Evolutionary conservation across 805 yeast genomes (phyloP), one percentile per base, ranked within the genome.

Genomic region (Metschnikowia sp.): DNA sequence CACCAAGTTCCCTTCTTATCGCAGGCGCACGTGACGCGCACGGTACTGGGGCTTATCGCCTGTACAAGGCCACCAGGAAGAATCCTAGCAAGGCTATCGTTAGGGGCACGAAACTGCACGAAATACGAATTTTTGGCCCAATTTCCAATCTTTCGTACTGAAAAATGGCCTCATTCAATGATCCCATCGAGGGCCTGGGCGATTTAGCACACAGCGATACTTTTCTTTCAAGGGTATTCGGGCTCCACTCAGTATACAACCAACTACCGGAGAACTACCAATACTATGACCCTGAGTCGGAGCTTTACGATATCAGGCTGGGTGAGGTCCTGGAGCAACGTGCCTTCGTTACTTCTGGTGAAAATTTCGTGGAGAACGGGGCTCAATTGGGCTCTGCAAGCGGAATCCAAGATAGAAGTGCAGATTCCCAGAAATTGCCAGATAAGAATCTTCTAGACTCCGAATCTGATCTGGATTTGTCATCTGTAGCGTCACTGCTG

Each of bases 141-240:
- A 4, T 22, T 6, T 15, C 15, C 15, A 2, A 15, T 15, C 15
- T 15, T 15, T 15, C 15, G 15, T 15, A 15, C 15, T 15, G 15
- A 15, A 22, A 4, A 22, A 22, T 22, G 22, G 22, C 22, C 22
- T 22, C 6, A 22, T 22, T 22, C 22, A 22, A 22, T 3, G 22
- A 22, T 22, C 22, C 22, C 2, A 22, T 22, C 22, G 22, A 22
- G 22, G 6, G 22, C 22, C 22, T 22, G 22, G 46, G 45, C 13
- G 12, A 36, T 9, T 41, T 36, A 30, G 47, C 37, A 8, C 31
- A 35, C 35, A 68, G 68, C 44, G 81, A 81, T 55, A 82, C 86
- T 6, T 83, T 83, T 57, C 69, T 83, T 49, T 81, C 85, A 9
- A 69, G 87, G 36, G 84, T 83, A 19, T 82, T 83, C 63, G 88